Base-by-base conservation (phyloP, 208 protist species). In the Acanthamoeba sp. region DNA sequence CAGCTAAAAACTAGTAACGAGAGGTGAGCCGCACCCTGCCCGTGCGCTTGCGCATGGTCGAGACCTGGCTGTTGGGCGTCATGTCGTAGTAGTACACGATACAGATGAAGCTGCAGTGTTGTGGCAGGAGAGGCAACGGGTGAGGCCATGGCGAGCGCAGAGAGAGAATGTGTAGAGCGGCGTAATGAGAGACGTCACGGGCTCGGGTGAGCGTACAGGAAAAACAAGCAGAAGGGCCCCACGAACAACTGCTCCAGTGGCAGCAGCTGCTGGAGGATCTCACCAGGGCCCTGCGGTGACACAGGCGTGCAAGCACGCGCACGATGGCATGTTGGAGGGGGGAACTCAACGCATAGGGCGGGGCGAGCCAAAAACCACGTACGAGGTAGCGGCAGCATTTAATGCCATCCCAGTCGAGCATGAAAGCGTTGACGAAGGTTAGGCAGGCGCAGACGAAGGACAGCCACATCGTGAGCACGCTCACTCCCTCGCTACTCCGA, bases 221-320 rank as follows among this genome's bases (percentile, higher is more conserved):
- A 73, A 38, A 91, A 91, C 24, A 91, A 20, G 59, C 55, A 66
- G 22, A 91, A 38, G 50, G 85, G 85, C 4, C 85, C 85, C 16
- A 91, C 59, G 57, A 71, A 71, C 34, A 91, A 50, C 85, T 91
- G 85, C 59, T 42, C 38, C 22, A 91, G 36, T 24, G 85, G 85
- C 2, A 91, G 57, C 36, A 71, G n/a, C 34, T 71, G 6, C n/a
- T 32, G 20, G 9, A 91, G 9, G 14, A 64, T 50, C 20, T 91
- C 34, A 5, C 57, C 85, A 71, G 48, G 32, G 85, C 32, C 24
- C 85, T 91, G 36, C 20, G 16, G 29, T 29, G 5, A 88, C 40
- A 55, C 32, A 84, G 24, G 7, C 5, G 55, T 27, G n/a, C 45
- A 50, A 4, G 12, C 9, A 50, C 45, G 45, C 45, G 12, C 45